These are phyloP conservation scores for Penicillium atrosanguineum DNA, from an alignment of 495 filamentous ascomycete species.

Conservation along the genomic window DNA sequence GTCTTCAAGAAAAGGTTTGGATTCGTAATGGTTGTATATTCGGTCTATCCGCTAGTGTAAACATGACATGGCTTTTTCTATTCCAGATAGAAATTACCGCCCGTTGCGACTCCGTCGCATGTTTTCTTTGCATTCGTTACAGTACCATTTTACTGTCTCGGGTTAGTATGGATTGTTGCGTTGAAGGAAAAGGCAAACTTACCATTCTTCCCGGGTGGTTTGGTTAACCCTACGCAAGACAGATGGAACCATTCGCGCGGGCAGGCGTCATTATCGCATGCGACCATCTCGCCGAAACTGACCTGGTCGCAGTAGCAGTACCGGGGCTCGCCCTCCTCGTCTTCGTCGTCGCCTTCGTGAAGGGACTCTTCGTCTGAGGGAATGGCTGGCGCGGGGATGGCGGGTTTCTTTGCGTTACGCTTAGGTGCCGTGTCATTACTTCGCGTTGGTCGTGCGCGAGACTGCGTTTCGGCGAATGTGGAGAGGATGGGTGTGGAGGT, in stretches of 20 bases:
- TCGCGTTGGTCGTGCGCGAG: conserved; percentile 40
- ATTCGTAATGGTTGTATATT: neutral
- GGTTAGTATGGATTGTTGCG: conserved; percentile 20
- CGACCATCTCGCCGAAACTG: conserved; percentile 97
- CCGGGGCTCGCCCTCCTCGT: conserved; percentile 75
- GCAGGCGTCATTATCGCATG: conserved; percentile 88
- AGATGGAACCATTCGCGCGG: conserved; percentile 95
- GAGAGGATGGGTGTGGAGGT: conserved; percentile 53
- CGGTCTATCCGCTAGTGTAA: neutral
- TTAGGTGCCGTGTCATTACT: conserved; percentile 48
- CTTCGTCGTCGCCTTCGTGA: conserved; percentile 65
- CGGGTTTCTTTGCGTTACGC: conserved; percentile 66
- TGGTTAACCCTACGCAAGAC: conserved; percentile 82
- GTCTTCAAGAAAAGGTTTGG: neutral
- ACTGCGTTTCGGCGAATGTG: conserved; percentile 36
- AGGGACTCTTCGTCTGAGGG: conserved; percentile 48
- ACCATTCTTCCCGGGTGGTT: conserved; percentile 82
- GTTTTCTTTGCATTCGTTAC: conserved; percentile 77
- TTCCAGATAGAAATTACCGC: conserved; percentile 17
- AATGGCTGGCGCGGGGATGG: conserved; percentile 24
- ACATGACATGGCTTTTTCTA: neutral
- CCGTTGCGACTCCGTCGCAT: conserved; percentile 54
- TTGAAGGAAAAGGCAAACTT: conserved; percentile 39
- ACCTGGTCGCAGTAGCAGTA: conserved; percentile 95
- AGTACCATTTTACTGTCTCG: conserved; percentile 81